Base-by-base conservation (phyloP, 2,329 filamentous ascomycete species). In the Talaromyces marneffei region DNA sequence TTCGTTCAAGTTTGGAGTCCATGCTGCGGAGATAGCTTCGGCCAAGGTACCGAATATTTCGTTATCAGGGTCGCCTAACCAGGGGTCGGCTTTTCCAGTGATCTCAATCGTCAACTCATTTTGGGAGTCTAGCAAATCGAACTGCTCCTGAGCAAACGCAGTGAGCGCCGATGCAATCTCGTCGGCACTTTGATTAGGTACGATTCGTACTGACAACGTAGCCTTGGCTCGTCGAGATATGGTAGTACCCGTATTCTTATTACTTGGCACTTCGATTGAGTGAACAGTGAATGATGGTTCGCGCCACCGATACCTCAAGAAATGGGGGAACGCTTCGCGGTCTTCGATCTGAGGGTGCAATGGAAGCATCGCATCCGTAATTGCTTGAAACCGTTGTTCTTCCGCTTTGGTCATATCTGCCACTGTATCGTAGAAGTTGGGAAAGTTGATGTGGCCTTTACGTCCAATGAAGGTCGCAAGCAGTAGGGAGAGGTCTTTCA, bases 221-320 rank as follows among this genome's bases (percentile, higher is more conserved):
- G 92, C 92, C 69, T 89, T 93, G 8, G 93, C 94, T 67, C 92
- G 87, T 64, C 90, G 88, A 44, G 93, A 95, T 63, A 99, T 96
- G 0, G 75, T 78, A 29, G 97, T 86, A 53, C 92, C 94, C 1
- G 92, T 91, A 67, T 95, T 94, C 57, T 86, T 83, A 0, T 91
- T 92, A 0, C 93, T 93, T 0, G 92, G 96, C 0, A 75, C 72
- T 69, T 95, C 91, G 74, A 97, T 92, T 7, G 91, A 85, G 75
- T 99, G 94, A 46, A 97, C 90, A 0, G 94, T 97, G 57, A 99
- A 80, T 55, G 95, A 96, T 0, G 94, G 92, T 70, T 97, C 92
- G 23, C 94, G 87, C 94, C 94, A 99, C 61, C 92, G 85, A 10
- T 92, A 90, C 89, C 96, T 96, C 5, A 99, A 82, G 2, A 89